Base-by-base conservation (phyloP, 306 rosid genomes). In the Lotus japonicus region DNA sequence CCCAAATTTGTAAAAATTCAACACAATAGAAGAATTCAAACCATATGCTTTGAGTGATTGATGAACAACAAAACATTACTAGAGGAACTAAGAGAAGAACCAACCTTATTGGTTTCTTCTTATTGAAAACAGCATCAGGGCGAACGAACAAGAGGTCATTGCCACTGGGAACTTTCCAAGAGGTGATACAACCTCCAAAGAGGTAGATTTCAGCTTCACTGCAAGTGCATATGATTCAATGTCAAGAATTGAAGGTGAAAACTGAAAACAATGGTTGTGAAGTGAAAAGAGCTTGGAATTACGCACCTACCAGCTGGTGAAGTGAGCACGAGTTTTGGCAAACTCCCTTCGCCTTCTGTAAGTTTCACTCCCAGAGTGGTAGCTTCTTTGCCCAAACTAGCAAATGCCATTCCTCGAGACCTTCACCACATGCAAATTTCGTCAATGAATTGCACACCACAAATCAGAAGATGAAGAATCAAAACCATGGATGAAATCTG, bases 61-160 rank as follows among this genome's bases (percentile, higher is more conserved):
- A 15, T 9, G 45, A 45, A 61, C 44, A 26, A 26, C 4, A 31
- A 4, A 31, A 26, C 31, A 1, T 3, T 2, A 26, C 4, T 31
- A 57, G 48, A 51, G 10, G 11, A 12, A 26, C 44, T 13, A 48
- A 12, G 48, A 50, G 61, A 41, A 57, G 49, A 79, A 92, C 98
- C 58, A 79, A 92, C 98, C 98, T 92, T 85, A 94, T 88, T 9
- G 98, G 96, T 67, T 94, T 94, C 74, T 88, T 88, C 90, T 81
- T 77, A 62, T 86, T 85, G 13, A 94, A 94, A 60, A 94, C 89
- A 44, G 92, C 98, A 49, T 94, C 98, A 12, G 98, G 98, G 33
- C 98, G 86, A 65, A 94, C 95, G 39, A 94, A 94, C 9, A 94
- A 94, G 11, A 94, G 87, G 82, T 94, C 95, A 72, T 85, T 94